Percentiles rank a stretch among this genome's conserved stretches.
These are phyloP conservation scores for Coemansia sp. DNA, from an alignment of 192 early-diverging fungal species.

Conservation along the genomic window DNA sequence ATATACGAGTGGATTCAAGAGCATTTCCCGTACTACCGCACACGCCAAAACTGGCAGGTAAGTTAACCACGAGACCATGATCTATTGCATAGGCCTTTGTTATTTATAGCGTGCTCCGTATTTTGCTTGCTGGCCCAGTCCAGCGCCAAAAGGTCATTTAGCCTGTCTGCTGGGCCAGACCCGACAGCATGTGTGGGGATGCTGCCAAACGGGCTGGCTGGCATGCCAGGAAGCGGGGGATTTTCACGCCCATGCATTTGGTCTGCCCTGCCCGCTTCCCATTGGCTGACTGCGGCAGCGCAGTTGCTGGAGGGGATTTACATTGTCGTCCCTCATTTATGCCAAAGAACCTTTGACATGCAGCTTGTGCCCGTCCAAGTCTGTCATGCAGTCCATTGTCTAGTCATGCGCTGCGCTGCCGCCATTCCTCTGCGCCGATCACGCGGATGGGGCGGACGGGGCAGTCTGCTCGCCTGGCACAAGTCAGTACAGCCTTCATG, in stretches of 20 bases:
- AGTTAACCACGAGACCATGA: constrained; percentile 10
- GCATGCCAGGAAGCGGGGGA: constrained; percentile 18
- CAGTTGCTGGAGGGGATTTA: constrained; percentile 14
- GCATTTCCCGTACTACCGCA: constrained; percentile 77
- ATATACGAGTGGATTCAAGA: constrained; percentile 84
- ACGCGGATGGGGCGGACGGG: constrained; percentile 2
- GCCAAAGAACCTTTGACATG: constrained; percentile 8
- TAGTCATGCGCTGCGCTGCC: constrained; percentile 3
- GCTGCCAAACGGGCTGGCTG: constrained; percentile 1
- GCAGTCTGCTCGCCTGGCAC: neutral
- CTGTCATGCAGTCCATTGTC: constrained; percentile 14
- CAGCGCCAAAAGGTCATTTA: neutral
- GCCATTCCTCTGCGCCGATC: constrained; percentile 20
- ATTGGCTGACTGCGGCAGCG: constrained; percentile 8
- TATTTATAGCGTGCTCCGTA: neutral
- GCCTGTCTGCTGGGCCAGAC: neutral
- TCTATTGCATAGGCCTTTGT: constrained; percentile 6
- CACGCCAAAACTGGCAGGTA: constrained; percentile 63
- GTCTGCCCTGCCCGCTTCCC: constrained; percentile 20
- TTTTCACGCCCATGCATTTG: constrained; percentile 47
- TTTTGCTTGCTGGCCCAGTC: neutral
- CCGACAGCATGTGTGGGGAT: neutral
- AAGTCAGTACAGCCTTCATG: too few species aligned
- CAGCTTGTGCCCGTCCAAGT: neutral
- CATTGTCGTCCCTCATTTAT: neutral